Evolutionary conservation across 495 filamentous ascomycete species (phyloP).

Genomic region (Cercophora sp.): DNA sequence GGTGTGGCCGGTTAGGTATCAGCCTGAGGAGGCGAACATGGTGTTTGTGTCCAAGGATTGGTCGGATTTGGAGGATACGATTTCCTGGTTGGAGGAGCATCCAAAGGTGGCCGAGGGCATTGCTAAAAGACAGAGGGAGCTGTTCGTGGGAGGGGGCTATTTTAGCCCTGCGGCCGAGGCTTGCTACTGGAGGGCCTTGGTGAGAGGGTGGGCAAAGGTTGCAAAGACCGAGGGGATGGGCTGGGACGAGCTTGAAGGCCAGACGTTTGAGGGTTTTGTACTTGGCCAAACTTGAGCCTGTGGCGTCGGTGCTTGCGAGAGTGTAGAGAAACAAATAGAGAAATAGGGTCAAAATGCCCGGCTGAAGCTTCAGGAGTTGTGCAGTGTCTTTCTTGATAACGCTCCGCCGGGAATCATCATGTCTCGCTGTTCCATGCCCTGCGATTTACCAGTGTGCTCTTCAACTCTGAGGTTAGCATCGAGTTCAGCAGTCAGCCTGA

Average conservation of each 20-base stretch:
- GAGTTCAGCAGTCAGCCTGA: background rate
- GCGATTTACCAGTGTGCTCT: no score
- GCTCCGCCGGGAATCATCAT: no score
- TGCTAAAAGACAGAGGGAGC: constrained; percentile 42
- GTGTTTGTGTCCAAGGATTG: constrained; percentile 52
- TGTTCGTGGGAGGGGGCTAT: constrained; percentile 43
- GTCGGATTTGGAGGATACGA: constrained; percentile 44
- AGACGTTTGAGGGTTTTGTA: constrained; percentile 40
- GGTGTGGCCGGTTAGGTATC: constrained; percentile 36
- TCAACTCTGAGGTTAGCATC: no score
- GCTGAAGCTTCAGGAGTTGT: no score
- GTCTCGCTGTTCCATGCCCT: no score
- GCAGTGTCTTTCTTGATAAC: no score
- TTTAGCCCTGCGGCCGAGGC: constrained; percentile 47
- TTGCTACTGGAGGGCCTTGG: constrained; percentile 51
- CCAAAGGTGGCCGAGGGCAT: constrained; percentile 44
- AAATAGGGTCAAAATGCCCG: background rate
- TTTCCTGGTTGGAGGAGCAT: constrained; percentile 43
- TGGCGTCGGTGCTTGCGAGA: no score
- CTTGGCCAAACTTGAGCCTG: no score
- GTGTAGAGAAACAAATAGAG: background rate
- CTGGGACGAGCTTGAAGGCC: constrained; percentile 31
- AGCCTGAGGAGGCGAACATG: constrained; percentile 42
- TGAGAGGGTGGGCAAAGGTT: constrained; percentile 46
- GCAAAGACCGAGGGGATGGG: constrained; percentile 30